Evolutionary conservation across 176 grass and related monocot genomes (phyloP).

Genomic region (Aegilops tauschii): DNA sequence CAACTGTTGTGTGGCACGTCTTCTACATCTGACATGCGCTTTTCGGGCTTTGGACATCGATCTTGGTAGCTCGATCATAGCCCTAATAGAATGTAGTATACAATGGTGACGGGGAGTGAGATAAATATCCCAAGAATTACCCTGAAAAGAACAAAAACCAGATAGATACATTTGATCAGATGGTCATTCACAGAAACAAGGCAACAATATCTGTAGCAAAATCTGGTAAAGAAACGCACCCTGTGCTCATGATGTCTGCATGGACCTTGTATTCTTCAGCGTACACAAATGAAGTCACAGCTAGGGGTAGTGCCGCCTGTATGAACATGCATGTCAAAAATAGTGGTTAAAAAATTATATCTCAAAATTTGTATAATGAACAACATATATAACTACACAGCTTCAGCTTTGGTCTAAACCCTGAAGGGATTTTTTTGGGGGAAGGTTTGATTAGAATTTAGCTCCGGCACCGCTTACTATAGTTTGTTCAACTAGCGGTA

Average conservation of each 20-base stretch:
- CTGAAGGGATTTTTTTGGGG: no score
- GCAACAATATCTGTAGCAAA: background rate
- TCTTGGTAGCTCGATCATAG: background rate
- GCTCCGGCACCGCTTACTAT: no score
- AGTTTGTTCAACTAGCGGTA: no score
- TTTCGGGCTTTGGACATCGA: background rate
- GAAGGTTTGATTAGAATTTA: no score
- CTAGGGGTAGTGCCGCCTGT: constrained; percentile 75
- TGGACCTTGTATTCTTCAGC: constrained; percentile 86
- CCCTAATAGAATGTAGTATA: constrained; percentile 65
- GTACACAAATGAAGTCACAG: constrained; percentile 88
- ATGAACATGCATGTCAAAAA: background rate
- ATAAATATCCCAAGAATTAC: constrained; percentile 79
- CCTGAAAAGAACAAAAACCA: constrained; percentile 32
- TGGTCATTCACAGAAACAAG: background rate
- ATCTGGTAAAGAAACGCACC: constrained; percentile 30
- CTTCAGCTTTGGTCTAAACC: no score
- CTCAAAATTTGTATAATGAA: background rate
- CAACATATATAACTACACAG: background rate
- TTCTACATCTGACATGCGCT: background rate
- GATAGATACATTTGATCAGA: background rate
- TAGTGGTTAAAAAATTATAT: background rate
- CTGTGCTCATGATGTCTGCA: constrained; percentile 94
- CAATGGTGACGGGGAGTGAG: constrained; percentile 71
- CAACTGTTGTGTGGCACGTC: background rate